Percentiles rank a stretch among this genome's conserved stretches.
Evolutionary conservation across 2,329 filamentous ascomycete species (phyloP).

Genomic region (Cadophora sp.): DNA sequence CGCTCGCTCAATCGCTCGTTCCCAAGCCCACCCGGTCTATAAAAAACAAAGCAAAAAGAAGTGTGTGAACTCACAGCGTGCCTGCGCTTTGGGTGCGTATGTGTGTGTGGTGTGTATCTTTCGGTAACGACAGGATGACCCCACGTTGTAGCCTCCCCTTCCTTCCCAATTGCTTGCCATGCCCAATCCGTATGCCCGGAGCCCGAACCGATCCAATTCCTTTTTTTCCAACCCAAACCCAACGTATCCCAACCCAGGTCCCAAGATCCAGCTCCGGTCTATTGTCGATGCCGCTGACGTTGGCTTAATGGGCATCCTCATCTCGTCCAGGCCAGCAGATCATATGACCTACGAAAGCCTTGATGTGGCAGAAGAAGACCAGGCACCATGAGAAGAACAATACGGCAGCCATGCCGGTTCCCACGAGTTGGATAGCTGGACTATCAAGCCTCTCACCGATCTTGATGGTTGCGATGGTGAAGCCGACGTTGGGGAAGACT

Average conservation of each 20-base stretch:
- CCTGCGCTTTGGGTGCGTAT: conserved; percentile 6
- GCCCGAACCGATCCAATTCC: background rate
- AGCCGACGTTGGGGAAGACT: conserved; percentile 67
- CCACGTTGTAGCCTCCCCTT: background rate
- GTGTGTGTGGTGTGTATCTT: background rate
- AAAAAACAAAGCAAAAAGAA: background rate
- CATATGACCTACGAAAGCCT: conserved; percentile 39
- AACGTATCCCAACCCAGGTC: background rate
- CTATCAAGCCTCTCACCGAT: conserved; percentile 57
- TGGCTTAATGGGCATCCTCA: conserved; percentile 42
- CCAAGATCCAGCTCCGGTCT: background rate
- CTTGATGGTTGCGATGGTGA: conserved; percentile 61
- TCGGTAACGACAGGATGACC: conserved; percentile 14
- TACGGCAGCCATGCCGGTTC: conserved; percentile 49
- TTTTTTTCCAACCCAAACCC: no score
- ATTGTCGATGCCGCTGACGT: background rate
- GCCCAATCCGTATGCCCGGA: conserved; percentile 3
- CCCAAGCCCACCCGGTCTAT: conserved; percentile 12
- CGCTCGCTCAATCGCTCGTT: background rate
- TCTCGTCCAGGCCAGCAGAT: conserved; percentile 46
- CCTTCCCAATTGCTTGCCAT: background rate
- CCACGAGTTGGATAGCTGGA: conserved; percentile 50
- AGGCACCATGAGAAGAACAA: conserved; percentile 53
- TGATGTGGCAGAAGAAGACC: conserved; percentile 40
- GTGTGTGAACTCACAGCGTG: background rate